Conservation (phyloP, 148 eudicot genomes). For the Diospyros kaki region DNA sequence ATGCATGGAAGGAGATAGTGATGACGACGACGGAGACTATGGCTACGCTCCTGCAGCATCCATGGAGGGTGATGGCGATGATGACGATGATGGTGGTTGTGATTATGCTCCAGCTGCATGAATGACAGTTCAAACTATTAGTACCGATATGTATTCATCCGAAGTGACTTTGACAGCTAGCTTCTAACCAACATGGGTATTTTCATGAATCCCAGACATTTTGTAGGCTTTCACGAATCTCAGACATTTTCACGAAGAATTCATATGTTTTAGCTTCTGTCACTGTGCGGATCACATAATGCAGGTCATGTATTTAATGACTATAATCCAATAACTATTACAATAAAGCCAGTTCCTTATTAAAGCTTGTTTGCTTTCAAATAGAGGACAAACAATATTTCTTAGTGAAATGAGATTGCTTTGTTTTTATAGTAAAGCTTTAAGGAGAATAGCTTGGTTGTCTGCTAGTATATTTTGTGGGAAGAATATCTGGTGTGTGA, state of each 20-base stretch:
- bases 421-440: not conserved
- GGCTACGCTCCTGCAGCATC: conserved; percentile 22
- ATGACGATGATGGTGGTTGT: conserved; percentile 15
- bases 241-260: not conserved
- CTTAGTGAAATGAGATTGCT: not conserved
- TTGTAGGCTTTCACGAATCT: not conserved
- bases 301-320: not conserved
- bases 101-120: conserved; percentile 26
- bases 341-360: not conserved
- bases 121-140: not conserved
- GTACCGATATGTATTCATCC: not conserved
- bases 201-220: not conserved
- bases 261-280: not conserved
- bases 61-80: conserved; percentile 13
- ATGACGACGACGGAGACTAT: conserved; percentile 16
- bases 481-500: not conserved
- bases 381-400: not conserved
- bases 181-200: not conserved
- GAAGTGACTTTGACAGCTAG: not conserved
- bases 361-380: not conserved
- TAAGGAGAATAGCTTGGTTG: not conserved
- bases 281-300: not conserved
- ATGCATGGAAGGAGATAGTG: conserved; percentile 13
- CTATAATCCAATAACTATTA: not conserved
- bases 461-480: not conserved